These are phyloP conservation scores for Hermanozyma aechmeae DNA, from an alignment of 805 yeast genomes.

Conservation along the genomic window DNA sequence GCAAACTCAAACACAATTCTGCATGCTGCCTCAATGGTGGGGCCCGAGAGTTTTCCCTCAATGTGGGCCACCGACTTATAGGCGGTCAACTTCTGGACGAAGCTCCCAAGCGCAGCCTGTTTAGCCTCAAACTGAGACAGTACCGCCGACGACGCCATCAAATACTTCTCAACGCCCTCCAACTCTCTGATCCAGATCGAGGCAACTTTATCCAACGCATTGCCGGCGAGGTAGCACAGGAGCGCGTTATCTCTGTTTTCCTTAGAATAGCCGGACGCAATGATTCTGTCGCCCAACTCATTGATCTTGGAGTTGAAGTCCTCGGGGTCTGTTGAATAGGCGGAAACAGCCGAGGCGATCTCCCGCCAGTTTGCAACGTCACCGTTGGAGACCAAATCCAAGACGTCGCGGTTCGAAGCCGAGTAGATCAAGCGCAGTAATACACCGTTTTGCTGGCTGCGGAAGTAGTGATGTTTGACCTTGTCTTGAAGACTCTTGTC, in stretches of 20 bases:
- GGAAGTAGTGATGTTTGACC: constrained; percentile 66
- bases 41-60: constrained; percentile 27
- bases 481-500: constrained; percentile 49
- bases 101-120: constrained; percentile 67
- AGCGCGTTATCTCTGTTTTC: constrained; percentile 65
- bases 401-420: constrained; percentile 42
- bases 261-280: constrained; percentile 13
- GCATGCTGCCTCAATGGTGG: constrained; percentile 41
- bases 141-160: constrained; percentile 34
- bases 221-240: constrained; percentile 69
- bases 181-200: constrained; percentile 77
- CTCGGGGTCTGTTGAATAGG: constrained; percentile 39
- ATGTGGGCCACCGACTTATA: constrained; percentile 45
- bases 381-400: constrained; percentile 70
- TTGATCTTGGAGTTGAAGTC: constrained; percentile 48
- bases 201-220: constrained; percentile 70
- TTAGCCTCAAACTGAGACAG: constrained; percentile 74
- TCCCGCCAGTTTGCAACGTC: constrained; percentile 78
- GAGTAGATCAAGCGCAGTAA: constrained; percentile 70
- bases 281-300: constrained; percentile 71
- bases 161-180: constrained; percentile 28
- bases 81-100: constrained; percentile 76
- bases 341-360: constrained; percentile 59
- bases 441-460: constrained; percentile 41
- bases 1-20: constrained; percentile 74